phyloP scores from a whole-genome alignment of 768 basidiomycete species.

The Trametes elegans region DNA sequence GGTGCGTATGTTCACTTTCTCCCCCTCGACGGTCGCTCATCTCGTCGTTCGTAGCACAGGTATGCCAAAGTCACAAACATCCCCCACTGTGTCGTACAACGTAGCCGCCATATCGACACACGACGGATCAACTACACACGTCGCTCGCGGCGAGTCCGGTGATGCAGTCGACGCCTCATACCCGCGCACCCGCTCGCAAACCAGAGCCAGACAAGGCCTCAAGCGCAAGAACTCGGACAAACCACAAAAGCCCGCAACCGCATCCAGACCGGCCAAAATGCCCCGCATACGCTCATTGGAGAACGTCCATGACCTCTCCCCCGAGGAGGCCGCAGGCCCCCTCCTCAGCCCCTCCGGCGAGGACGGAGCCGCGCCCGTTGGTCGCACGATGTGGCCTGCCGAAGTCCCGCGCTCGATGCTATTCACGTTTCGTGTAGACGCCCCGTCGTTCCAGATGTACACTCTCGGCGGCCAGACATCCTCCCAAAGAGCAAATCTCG shows the following conservation, averaged over 20 bases:
- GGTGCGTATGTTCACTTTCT: too few relatives aligned
- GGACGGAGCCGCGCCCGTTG: not conserved
- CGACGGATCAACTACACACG: too few relatives aligned
- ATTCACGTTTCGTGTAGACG: not conserved
- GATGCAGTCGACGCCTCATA: not conserved
- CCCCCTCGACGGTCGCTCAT: too few relatives aligned
- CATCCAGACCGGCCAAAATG: slow-evolving; percentile 1
- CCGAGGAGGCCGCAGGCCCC: not conserved
- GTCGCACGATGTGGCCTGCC: slow-evolving; percentile 2
- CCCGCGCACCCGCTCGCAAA: slow-evolving; percentile 4
- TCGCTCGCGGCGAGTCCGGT: not conserved
- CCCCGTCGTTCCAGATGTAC: not conserved
- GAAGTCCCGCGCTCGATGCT: slow-evolving; percentile 17
- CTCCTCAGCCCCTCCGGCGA: not conserved
- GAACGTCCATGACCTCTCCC: not conserved
- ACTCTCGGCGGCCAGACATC: not conserved
- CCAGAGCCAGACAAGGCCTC: not conserved
- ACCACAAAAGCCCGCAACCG: not conserved
- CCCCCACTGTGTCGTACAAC: too few relatives aligned
- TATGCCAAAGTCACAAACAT: too few relatives aligned
- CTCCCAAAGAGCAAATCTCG: not conserved
- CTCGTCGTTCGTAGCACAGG: not conserved
- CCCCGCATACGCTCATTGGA: not conserved
- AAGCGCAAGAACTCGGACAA: slow-evolving; percentile 7
- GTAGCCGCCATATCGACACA: not conserved